phyloP scores from a whole-genome alignment of 495 filamentous ascomycete genomes.

The Penicillium parvum region DNA sequence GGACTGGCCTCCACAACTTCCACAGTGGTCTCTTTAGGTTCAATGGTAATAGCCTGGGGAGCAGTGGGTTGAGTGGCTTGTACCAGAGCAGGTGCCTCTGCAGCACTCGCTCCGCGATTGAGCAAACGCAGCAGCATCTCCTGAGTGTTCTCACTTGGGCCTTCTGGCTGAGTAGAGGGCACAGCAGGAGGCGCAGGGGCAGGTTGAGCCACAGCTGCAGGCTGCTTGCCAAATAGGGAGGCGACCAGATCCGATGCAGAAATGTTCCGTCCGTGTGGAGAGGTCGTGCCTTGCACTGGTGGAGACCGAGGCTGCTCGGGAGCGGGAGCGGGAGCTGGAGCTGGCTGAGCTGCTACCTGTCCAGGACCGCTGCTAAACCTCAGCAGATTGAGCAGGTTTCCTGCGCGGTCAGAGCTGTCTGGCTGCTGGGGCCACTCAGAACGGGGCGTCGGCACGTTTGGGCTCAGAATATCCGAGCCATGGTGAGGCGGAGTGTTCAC shows the following conservation, averaged over 20 bases:
- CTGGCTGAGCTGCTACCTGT: constrained; percentile 27
- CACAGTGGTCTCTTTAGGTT: constrained; percentile 12
- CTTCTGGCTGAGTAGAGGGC: constrained; percentile 23
- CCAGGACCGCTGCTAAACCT: constrained; percentile 74
- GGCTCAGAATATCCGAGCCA: constrained; percentile 48
- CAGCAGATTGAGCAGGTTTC: constrained; percentile 77
- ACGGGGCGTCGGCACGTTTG: constrained; percentile 41
- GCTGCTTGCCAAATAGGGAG: constrained; percentile 47
- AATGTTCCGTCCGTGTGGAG: constrained; percentile 49
- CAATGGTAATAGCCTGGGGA: background rate
- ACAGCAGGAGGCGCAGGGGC: constrained; percentile 13
- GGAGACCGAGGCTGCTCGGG: constrained; percentile 37
- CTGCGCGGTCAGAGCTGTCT: constrained; percentile 55
- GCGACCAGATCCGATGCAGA: constrained; percentile 63
- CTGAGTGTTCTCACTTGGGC: constrained; percentile 52
- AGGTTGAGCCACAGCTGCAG: constrained; percentile 24
- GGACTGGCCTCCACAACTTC: constrained; percentile 15
- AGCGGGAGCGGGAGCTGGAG: constrained; percentile 14
- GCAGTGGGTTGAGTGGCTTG: constrained; percentile 3
- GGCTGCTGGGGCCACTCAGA: constrained; percentile 28
- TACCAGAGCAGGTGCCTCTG: constrained; percentile 14
- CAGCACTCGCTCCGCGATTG: constrained; percentile 39
- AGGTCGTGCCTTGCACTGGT: constrained; percentile 30
- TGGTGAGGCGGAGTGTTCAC: constrained; percentile 42
- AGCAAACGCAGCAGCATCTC: constrained; percentile 63